Percentiles rank a stretch among this genome's conserved stretches.
Conservation (phyloP, 495 filamentous ascomycete genomes). For the Penicillium cataractarum region DNA sequence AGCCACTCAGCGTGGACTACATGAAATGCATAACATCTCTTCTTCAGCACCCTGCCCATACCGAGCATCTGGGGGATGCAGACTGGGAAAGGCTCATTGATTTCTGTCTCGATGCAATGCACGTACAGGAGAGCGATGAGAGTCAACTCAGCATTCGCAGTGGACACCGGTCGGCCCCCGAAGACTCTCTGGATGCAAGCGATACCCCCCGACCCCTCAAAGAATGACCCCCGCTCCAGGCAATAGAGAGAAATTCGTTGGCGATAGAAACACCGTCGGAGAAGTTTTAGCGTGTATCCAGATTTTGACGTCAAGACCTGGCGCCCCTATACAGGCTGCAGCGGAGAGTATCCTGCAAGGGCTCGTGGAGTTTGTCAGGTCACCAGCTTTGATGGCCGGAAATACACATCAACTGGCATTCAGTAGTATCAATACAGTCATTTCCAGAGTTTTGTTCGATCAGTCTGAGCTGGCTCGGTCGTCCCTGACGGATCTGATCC, state of each 20-base stretch:
- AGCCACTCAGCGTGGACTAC: slow-evolving; percentile 77
- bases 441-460: slow-evolving; percentile 67
- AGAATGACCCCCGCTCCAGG: slow-evolving; percentile 35
- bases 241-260: slow-evolving; percentile 31
- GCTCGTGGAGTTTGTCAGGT: slow-evolving; percentile 64
- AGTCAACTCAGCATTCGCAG: slow-evolving; percentile 35
- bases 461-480: slow-evolving; percentile 62
- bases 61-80: slow-evolving; percentile 70
- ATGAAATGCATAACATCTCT: slow-evolving; percentile 71
- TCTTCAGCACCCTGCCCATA: slow-evolving; percentile 72
- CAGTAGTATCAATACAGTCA: slow-evolving; percentile 71
- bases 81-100: slow-evolving; percentile 70
- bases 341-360: slow-evolving; percentile 60
- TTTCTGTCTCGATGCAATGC: slow-evolving; percentile 59
- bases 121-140: slow-evolving; percentile 27
- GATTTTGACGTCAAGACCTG: slow-evolving; percentile 65
- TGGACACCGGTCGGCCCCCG: slow-evolving; percentile 29
- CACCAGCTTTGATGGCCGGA: slow-evolving; percentile 56
- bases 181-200: slow-evolving; percentile 31
- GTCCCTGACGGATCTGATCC: slow-evolving; percentile 63
- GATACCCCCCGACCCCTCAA: slow-evolving; percentile 37
- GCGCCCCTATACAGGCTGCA: slow-evolving; percentile 67
- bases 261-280: slow-evolving; percentile 43
- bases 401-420: slow-evolving; percentile 72
- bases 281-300: slow-evolving; percentile 70